Evolutionary conservation across 1,284 basidiomycete genomes (phyloP).

Genomic region (Anthracocystis walkeri): DNA sequence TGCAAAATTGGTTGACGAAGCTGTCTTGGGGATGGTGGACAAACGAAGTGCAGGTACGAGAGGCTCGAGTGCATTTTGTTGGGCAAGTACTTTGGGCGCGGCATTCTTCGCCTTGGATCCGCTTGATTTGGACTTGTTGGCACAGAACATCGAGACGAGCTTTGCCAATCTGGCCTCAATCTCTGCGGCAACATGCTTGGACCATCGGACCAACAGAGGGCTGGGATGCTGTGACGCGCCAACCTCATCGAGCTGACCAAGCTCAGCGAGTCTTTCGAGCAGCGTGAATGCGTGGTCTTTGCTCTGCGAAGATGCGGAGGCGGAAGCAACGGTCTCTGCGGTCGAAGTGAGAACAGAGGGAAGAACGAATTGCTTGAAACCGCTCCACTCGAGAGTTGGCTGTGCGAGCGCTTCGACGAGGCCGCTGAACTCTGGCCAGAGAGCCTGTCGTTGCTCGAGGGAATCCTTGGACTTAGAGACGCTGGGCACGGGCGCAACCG

Average conservation of each 20-base stretch:
- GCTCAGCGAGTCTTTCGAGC: slow-evolving; percentile 56
- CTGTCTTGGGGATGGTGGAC: slow-evolving; percentile 28
- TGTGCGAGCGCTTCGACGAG: slow-evolving; percentile 58
- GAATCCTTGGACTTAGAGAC: slow-evolving; percentile 23
- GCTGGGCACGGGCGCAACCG: slow-evolving; percentile 34
- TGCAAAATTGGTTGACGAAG: slow-evolving; percentile 17
- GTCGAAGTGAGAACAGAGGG: slow-evolving; percentile 60
- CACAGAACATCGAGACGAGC: slow-evolving; percentile 35
- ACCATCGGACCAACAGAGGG: slow-evolving; percentile 47
- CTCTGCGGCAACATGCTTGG: slow-evolving; percentile 41
- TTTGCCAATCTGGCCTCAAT: slow-evolving; percentile 30
- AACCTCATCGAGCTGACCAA: slow-evolving; percentile 43
- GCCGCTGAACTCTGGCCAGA: slow-evolving; percentile 59
- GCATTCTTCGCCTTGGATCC: slow-evolving; percentile 13
- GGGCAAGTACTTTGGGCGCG: slow-evolving; percentile 8
- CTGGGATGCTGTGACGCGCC: slow-evolving; percentile 33
- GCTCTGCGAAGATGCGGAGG: slow-evolving; percentile 24
- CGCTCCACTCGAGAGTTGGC: slow-evolving; percentile 52
- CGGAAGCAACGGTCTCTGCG: slow-evolving; percentile 39
- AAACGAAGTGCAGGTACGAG: slow-evolving; percentile 47
- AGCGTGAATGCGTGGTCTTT: slow-evolving; percentile 51
- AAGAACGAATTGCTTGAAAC: slow-evolving; percentile 63
- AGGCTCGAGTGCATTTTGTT: slow-evolving; percentile 28
- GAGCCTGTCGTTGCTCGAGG: slow-evolving; percentile 29
- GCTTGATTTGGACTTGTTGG: background rate